These are phyloP conservation scores for Teratosphaeria pseudoeucalypti DNA, from an alignment of 2,329 filamentous ascomycete genomes.

Conservation along the genomic window DNA sequence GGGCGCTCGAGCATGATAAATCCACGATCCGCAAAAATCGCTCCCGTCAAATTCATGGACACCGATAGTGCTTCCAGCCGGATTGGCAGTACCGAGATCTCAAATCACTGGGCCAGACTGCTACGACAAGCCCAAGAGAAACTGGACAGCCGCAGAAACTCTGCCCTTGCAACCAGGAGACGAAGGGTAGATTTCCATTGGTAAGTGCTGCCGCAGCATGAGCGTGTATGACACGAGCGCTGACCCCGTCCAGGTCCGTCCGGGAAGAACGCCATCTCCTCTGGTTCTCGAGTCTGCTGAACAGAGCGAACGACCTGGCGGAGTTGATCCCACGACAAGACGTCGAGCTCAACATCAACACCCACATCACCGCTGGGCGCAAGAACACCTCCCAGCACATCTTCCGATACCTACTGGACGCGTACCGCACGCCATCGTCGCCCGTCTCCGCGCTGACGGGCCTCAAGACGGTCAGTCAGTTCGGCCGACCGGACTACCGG, in stretches of 20 bases:
- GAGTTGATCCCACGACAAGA: constrained; percentile 26
- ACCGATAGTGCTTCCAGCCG: no score
- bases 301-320: constrained; percentile 34
- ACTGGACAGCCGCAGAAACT: no score
- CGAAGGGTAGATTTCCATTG: not conserved
- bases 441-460: constrained; percentile 46
- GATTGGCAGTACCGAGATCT: no score
- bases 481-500: constrained; percentile 4
- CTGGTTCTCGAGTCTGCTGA: constrained; percentile 49
- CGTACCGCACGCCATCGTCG: constrained; percentile 42
- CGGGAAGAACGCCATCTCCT: constrained; percentile 46
- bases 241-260: constrained; percentile 52
- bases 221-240: constrained; percentile 23
- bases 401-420: constrained; percentile 47
- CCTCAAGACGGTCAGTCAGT: constrained; percentile 26
- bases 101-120: no score
- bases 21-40: not conserved
- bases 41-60: not conserved
- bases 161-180: not conserved
- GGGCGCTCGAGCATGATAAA: not conserved
- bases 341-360: constrained; percentile 46
- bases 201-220: not conserved
- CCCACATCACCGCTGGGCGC: constrained; percentile 47
- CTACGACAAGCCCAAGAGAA: no score
- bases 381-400: constrained; percentile 45